phyloP scores from a whole-genome alignment of 768 basidiomycete genomes.

The Auricularia cornea region DNA sequence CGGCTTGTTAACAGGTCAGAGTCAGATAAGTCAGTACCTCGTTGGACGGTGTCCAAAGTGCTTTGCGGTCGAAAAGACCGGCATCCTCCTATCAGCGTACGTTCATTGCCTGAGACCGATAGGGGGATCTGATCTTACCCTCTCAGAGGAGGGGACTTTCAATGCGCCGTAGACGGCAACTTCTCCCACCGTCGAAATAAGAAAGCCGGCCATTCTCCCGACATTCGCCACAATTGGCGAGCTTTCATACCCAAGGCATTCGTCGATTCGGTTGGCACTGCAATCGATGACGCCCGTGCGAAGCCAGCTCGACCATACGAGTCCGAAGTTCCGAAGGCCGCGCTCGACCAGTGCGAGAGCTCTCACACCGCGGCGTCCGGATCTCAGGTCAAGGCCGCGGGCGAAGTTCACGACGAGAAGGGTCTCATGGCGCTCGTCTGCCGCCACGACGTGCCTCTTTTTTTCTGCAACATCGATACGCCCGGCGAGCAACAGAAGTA shows the following conservation, averaged over 20 bases:
- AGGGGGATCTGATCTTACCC: not conserved
- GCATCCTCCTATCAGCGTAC: too few species aligned
- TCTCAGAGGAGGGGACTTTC: constrained; percentile 28
- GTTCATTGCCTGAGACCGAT: too few species aligned
- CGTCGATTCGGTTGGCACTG: constrained; percentile 24
- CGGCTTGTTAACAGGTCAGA: too few species aligned
- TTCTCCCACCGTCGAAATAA: constrained; percentile 30
- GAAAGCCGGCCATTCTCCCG: constrained; percentile 26
- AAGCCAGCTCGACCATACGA: not conserved
- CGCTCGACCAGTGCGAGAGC: constrained; percentile 13
- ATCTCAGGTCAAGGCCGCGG: not conserved
- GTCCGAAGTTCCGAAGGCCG: constrained; percentile 23
- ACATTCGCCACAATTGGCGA: constrained; percentile 24
- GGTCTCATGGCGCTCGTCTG: constrained; percentile 33
- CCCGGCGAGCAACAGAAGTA: constrained; percentile 1
- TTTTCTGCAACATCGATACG: not conserved
- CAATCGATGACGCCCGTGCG: constrained; percentile 19
- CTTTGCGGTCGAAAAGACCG: too few species aligned
- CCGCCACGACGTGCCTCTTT: constrained; percentile 25
- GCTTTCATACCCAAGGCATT: constrained; percentile 28
- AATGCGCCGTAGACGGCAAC: constrained; percentile 30
- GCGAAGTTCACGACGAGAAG: constrained; percentile 15
- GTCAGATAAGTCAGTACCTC: too few species aligned
- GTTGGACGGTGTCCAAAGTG: too few species aligned
- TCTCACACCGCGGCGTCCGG: not conserved